phyloP scores from a whole-genome alignment of 2,329 filamentous ascomycete genomes.

The Cladophialophora psammophila region DNA sequence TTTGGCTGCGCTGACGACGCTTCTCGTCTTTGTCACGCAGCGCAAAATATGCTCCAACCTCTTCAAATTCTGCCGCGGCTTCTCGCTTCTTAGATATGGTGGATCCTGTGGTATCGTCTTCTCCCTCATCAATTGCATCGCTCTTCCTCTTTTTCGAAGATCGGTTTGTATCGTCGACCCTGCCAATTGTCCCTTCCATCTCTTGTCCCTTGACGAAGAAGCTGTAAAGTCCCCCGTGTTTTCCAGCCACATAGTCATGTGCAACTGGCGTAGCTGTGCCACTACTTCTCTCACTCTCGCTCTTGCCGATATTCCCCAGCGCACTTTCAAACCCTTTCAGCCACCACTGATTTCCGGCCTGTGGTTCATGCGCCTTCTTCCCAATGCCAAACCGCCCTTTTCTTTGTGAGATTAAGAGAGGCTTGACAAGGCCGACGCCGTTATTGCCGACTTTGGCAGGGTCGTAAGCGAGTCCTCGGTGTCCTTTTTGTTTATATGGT shows the following conservation, averaged over 20 bases:
- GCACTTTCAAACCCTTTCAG: constrained; percentile 92
- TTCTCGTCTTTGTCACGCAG: constrained; percentile 35
- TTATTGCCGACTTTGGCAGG: constrained; percentile 35
- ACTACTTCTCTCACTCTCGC: constrained; percentile 62
- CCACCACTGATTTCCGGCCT: constrained; percentile 91
- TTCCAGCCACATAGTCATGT: constrained; percentile 50
- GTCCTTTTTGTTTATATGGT: constrained; percentile 49
- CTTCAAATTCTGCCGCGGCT: constrained; percentile 29
- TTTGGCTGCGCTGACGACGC: constrained; percentile 21
- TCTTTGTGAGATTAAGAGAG: constrained; percentile 82
- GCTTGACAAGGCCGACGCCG: constrained; percentile 78
- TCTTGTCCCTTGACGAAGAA: constrained; percentile 84
- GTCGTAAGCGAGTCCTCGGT: constrained; percentile 49
- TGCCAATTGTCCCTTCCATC: constrained; percentile 72
- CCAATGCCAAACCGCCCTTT: constrained; percentile 79
- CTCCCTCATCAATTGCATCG: constrained; percentile 31
- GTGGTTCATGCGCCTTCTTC: constrained; percentile 71
- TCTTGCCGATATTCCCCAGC: constrained; percentile 67
- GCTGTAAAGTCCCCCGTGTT: constrained; percentile 72
- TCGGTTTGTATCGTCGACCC: constrained; percentile 42
- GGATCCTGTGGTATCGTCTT: constrained; percentile 3
- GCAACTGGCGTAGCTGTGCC: constrained; percentile 58
- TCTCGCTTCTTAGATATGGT: constrained; percentile 21
- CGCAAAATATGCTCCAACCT: constrained; percentile 31
- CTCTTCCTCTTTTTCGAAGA: constrained; percentile 36